Evolutionary conservation across 345 rosid species (phyloP), one percentile per base, ranked within the genome.

Genomic region (Geranium rotundifolium): DNA sequence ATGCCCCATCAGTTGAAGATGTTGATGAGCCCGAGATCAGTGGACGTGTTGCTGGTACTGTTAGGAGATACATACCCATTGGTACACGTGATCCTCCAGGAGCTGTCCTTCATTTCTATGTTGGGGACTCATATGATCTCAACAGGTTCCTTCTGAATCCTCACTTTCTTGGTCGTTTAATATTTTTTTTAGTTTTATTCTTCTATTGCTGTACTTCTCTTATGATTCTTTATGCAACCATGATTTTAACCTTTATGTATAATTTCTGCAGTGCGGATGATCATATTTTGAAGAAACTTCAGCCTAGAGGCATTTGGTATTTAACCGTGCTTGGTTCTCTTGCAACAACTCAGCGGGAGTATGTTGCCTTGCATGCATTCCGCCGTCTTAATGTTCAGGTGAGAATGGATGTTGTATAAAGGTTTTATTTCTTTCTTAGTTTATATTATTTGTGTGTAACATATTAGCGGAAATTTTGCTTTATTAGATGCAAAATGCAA

Each of bases 341-440:
- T 73, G 99, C 99, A 61, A 95, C 99, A 41, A 95, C 96, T 64
- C 99, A 95, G 79, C 85, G 99, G 54, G 99, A 95, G 78, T 95
- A 95, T 67, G 80, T 95, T 79, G 99, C 99, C n/a, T 71, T 95
- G 81, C 99, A 95, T 79, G 95, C 99, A 64, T 95, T 95, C 75
- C 86, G 91, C 67, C 95, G 86, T 68, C 97, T 95, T 65, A 95
- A 88, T 83, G 76, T 78, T 30, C 99, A 88, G 99, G 99, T 93
- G 63, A 2, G 19, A 15, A 31, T 29, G 18, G 18, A 17, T 29
- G 18, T 10, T 55, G 12, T 65, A 67, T 30, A 18, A 17, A 54
- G 52, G 18, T 58, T 4, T 9, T 23, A 23, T 23, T 23, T 60
- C 5, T 37, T 29, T 19, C 23, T 56, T 6, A 18, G 39, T 55